Conservation (phyloP, 768 basidiomycete genomes). For the Russula sp. region DNA sequence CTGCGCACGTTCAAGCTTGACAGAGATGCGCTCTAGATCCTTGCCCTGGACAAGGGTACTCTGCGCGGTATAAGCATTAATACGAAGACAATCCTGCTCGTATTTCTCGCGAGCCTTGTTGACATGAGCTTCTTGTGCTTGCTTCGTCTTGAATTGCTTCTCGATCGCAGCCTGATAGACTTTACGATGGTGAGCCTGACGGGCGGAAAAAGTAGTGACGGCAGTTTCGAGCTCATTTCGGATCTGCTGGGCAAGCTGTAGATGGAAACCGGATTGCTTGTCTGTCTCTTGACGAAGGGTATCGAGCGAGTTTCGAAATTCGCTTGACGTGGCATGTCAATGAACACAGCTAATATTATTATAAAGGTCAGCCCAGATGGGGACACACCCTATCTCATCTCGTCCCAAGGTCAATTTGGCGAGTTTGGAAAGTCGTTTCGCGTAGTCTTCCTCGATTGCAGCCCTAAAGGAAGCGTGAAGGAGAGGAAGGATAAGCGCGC, state of each 20-base stretch:
- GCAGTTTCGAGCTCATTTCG: constrained; percentile 69
- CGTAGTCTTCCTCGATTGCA: constrained; percentile 91
- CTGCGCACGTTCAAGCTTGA: constrained; percentile 83
- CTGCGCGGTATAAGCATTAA: constrained; percentile 93
- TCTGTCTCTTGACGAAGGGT: constrained; percentile 80
- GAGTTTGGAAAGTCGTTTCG: constrained; percentile 75
- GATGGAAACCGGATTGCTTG: constrained; percentile 67
- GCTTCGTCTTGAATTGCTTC: constrained; percentile 86
- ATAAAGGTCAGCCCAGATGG: not conserved
- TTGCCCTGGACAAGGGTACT: constrained; percentile 86
- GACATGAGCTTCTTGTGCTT: constrained; percentile 80
- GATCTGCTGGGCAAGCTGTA: constrained; percentile 67
- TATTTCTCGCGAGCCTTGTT: constrained; percentile 90
- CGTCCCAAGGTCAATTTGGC: constrained; percentile 70
- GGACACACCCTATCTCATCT: constrained; percentile 88
- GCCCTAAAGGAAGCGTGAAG: constrained; percentile 45
- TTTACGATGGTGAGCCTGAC: constrained; percentile 69
- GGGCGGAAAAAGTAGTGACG: constrained; percentile 51
- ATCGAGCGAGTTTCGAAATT: constrained; percentile 75
- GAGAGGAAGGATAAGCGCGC: constrained; percentile 2
- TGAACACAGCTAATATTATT: not conserved
- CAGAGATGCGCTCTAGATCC: constrained; percentile 84
- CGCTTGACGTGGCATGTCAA: constrained; percentile 41
- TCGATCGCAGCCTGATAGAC: constrained; percentile 71
- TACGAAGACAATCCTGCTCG: constrained; percentile 84